A percentile compares a stretch with the other conserved stretches of the same genome.
These are phyloP conservation scores for Globisporangium orthogonon DNA, from an alignment of 352 stramenopile species.

Conservation along the genomic window DNA sequence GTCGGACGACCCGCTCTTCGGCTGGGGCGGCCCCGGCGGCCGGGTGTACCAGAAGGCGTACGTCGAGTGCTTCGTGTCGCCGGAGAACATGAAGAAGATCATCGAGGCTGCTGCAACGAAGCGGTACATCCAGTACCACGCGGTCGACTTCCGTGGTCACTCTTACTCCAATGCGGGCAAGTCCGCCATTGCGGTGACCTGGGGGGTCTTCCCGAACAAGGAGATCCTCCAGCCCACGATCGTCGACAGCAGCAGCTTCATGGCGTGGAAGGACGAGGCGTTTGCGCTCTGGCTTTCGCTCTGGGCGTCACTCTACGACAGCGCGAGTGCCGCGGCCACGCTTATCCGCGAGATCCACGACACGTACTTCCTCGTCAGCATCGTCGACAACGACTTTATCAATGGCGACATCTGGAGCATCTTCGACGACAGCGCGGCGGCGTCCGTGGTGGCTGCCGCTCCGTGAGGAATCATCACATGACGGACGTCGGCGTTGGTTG, in stretches of 20 bases:
- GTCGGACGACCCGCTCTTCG: conserved; percentile 91
- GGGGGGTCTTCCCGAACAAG: conserved; percentile 97
- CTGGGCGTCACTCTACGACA: conserved; percentile 96
- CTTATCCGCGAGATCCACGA: conserved; percentile 95
- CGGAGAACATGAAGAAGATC: conserved; percentile 88
- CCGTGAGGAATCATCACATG: conserved; percentile 7
- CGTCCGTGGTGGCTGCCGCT: conserved; percentile 14
- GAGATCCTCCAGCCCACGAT: conserved; percentile 96
- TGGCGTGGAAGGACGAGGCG: conserved; percentile 95
- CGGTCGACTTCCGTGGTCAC: conserved; percentile 86
- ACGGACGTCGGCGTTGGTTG: background rate
- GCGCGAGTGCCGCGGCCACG: conserved; percentile 81
- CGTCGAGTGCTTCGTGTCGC: conserved; percentile 97
- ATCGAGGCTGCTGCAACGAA: conserved; percentile 85
- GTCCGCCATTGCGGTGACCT: conserved; percentile 95
- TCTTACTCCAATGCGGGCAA: conserved; percentile 88
- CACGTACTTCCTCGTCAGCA: conserved; percentile 96
- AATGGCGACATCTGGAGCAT: conserved; percentile 83
- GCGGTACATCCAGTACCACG: conserved; percentile 86
- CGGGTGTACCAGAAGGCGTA: conserved; percentile 99
- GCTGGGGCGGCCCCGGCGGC: conserved; percentile 94
- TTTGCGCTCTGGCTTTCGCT: conserved; percentile 95
- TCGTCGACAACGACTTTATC: conserved; percentile 98
- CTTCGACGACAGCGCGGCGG: conserved; percentile 26
- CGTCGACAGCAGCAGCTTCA: conserved; percentile 96